Evolutionary conservation across 306 rosid genomes (phyloP), one percentile per base, ranked within the genome.

Genomic region (Rosa lucieae): DNA sequence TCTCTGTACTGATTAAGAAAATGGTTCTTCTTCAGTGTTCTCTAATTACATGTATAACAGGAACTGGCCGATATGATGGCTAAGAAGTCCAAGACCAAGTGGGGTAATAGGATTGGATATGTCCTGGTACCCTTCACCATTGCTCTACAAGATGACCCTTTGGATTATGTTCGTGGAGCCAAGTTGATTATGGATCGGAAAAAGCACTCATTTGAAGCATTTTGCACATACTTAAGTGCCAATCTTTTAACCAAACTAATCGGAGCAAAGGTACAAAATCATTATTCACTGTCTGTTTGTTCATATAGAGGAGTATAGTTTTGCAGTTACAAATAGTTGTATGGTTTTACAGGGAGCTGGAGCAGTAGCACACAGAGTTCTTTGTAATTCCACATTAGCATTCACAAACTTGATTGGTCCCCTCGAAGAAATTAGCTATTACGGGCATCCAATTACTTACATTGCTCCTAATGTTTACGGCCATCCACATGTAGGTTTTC

Each of bases 351-450:
- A 89, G 97, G 62, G 75, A n/a, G 82, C 87, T 35, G 89, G 84
- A 77, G 75, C 70, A 10, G 43, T 87, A 73, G 85, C 84, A 43
- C 83, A 75, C 23, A 88, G 88, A 72, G 79, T 81, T 74, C 58
- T 88, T 49, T 85, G 37, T 8, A 75, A 90, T 78, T 88, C 90
- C 1, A 90, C 92, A 10, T 0, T 88, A 72, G 48, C 89, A 4
- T 85, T 92, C 81, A 88, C 97, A 3, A 89, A 79, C 71, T 18
- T 92, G 76, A 76, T 79, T 58, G 94, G 94, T 70, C 97, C 97
- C 0, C n/a, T 53, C 11, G 92, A 92, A 78, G 92, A 92, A 71
- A 76, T 92, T 47, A 83, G 86, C 80, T 92, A 90, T 74, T 86
- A 65, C 44, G 94, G 90, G 59, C 94, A 88, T 80, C 90, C 85